Percentiles rank a stretch among this genome's conserved stretches.
phyloP scores from a whole-genome alignment of 176 grass and related monocot species.

The Rhipidocladum racemiflorum region DNA sequence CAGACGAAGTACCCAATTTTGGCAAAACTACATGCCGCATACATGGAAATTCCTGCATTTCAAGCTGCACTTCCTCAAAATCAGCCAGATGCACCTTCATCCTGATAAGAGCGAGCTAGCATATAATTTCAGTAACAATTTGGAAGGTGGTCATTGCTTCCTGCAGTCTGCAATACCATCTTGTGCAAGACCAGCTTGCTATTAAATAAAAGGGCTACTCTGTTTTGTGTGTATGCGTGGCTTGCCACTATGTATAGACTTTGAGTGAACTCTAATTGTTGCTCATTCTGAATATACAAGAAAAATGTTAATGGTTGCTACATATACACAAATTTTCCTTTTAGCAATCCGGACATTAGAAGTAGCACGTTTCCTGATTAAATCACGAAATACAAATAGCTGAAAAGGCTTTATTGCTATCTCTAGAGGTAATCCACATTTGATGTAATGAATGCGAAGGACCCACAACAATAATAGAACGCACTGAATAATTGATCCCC shows the following conservation, averaged over 20 bases:
- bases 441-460: too few species aligned
- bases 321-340: too few species aligned
- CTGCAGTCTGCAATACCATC: not conserved
- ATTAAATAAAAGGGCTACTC: not conserved
- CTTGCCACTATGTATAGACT: not conserved
- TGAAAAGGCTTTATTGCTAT: too few species aligned
- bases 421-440: too few species aligned
- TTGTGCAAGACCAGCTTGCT: not conserved
- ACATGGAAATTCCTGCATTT: constrained; percentile 68
- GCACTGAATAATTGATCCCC: too few species aligned
- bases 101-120: not conserved
- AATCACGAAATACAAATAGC: too few species aligned
- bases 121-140: constrained; percentile 1
- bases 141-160: constrained; percentile 1
- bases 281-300: not conserved
- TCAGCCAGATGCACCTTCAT: constrained; percentile 60
- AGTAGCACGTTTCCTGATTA: too few species aligned
- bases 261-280: not conserved
- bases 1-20: constrained; percentile 67
- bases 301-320: not conserved
- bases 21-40: constrained; percentile 50
- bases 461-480: too few species aligned
- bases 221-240: not conserved
- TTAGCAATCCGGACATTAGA: too few species aligned
- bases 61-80: constrained; percentile 61